Evolutionary conservation across 2,329 filamentous ascomycete genomes (phyloP), one percentile per base, ranked within the genome.

Genomic region (Alternaria alternata): DNA sequence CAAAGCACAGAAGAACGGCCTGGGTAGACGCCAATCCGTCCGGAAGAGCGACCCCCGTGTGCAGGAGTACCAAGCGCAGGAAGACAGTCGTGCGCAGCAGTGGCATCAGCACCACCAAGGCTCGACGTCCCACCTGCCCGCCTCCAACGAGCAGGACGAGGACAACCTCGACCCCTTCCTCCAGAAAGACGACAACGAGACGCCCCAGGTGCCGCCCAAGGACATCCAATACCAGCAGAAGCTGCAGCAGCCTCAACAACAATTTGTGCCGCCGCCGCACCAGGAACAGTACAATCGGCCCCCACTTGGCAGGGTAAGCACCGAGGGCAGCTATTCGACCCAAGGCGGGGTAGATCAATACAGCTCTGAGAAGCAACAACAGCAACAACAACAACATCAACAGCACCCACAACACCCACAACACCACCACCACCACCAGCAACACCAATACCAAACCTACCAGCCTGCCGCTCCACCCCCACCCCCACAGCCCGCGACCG

Each of bases 281-380:
- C 74, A 75, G 63, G 72, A 73, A 42, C 69, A 72, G 60, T 75
- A 73, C 61, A 68, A 62, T 69, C 76, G 75, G 69, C 73, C 72
- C 71, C 74, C 72, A 73, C 73, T 78, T 66, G 74, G 74, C 66
- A 75, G 73, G 58, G 76, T 78, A 53, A 75, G 74, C 73, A 78
- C 76, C 43, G 74, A 78, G 67, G 73, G 74, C 51, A 78, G 75
- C 70, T 76, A 77, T 63, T 72, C 72, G 59, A 68, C 74, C 51
- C 74, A 76, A 64, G 73, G 75, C 70, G 75, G 76, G 73, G 76
- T 75, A 74, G 72, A 77, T 20, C 75, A 74, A 59, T 78, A 78
- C 71, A 78, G 76, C 72, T 72, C 77, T 46, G 75, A 78, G 53
- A 70, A 74, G 67, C 75, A 77, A 57, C 72, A 75, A 52, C 64